phyloP scores from a whole-genome alignment of 768 basidiomycete species.

The Mycena pura region DNA sequence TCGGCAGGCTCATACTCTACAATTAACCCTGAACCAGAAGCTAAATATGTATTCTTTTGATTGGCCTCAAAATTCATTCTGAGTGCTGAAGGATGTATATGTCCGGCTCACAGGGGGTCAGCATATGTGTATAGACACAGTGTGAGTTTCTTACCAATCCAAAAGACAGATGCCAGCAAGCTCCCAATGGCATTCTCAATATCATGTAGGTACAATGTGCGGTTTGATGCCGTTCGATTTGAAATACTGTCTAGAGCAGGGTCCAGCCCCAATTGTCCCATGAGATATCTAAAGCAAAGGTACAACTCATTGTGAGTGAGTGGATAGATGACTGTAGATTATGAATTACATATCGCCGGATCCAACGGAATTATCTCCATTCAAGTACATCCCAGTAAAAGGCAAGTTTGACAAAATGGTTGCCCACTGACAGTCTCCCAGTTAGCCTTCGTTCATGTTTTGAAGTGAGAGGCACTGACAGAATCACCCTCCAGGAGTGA shows the following conservation, averaged over 20 bases:
- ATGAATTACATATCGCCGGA: too few species aligned
- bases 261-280: too few species aligned
- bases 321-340: too few species aligned
- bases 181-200: background rate
- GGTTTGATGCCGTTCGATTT: background rate
- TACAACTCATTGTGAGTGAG: too few species aligned
- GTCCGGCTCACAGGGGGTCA: background rate
- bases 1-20: background rate
- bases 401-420: background rate
- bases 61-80: background rate
- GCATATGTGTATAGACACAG: too few species aligned
- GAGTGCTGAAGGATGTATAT: background rate
- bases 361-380: too few species aligned
- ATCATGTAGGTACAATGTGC: background rate
- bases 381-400: background rate
- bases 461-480: too few species aligned
- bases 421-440: background rate
- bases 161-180: background rate
- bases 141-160: background rate
- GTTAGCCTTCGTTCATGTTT: too few species aligned
- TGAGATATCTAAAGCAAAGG: too few species aligned
- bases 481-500: too few species aligned
- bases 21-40: background rate
- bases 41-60: background rate
- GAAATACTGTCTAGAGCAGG: background rate